These are phyloP conservation scores for Pseudocercospora eumusae DNA, from an alignment of 2,329 filamentous ascomycete genomes.

Conservation along the genomic window DNA sequence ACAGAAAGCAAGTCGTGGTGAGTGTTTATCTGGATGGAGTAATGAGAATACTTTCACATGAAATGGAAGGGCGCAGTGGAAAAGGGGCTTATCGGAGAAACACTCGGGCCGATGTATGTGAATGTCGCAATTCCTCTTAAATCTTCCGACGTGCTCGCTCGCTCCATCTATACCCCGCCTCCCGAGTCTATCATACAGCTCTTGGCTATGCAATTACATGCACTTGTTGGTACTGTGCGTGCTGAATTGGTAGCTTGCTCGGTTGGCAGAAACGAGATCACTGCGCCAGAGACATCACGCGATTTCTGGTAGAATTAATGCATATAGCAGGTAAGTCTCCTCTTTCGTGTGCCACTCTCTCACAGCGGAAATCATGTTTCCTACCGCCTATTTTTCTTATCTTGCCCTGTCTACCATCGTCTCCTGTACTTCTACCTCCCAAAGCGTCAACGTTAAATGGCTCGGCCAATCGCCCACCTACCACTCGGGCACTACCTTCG, in stretches of 20 bases:
- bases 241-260: background rate
- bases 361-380: background rate
- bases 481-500: conserved; percentile 43
- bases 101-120: background rate
- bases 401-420: conserved; percentile 3
- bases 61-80: too few relatives aligned
- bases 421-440: background rate
- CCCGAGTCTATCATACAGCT: too few relatives aligned
- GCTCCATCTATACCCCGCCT: background rate
- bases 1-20: too few relatives aligned
- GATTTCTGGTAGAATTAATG: background rate
- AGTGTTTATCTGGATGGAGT: too few relatives aligned
- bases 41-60: too few relatives aligned
- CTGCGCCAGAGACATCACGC: background rate
- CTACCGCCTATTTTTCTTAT: background rate
- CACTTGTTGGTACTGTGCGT: background rate
- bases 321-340: too few relatives aligned
- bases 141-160: background rate
- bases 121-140: background rate
- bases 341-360: background rate
- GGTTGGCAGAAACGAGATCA: background rate
- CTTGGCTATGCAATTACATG: background rate
- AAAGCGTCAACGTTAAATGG: conserved; percentile 16
- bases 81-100: background rate
- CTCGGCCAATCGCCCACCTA: conserved; percentile 21